These are phyloP conservation scores for Schwanniomyces pseudopolymorphus DNA, from an alignment of 805 yeast species.

Conservation along the genomic window DNA sequence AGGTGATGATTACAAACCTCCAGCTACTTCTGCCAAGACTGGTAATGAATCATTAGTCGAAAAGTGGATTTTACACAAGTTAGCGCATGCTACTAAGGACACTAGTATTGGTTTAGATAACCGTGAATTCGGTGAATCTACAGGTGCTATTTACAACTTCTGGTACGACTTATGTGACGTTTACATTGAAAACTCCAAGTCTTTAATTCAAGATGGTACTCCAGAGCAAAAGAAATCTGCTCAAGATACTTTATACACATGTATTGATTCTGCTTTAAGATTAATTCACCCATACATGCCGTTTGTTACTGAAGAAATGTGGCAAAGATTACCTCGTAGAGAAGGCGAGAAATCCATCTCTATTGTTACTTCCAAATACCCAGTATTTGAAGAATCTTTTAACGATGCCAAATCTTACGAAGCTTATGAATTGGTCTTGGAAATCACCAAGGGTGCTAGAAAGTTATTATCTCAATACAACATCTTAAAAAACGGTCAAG, in stretches of 20 bases:
- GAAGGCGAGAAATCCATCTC: slow-evolving; percentile 65
- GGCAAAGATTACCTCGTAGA: slow-evolving; percentile 97
- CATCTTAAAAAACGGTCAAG: slow-evolving; percentile 84
- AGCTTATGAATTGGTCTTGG: slow-evolving; percentile 82
- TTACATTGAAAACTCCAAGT: slow-evolving; percentile 95
- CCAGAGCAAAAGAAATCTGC: slow-evolving; percentile 84
- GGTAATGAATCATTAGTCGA: slow-evolving; percentile 91
- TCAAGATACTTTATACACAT: slow-evolving; percentile 88
- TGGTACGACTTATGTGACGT: slow-evolving; percentile 98
- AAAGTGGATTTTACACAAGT: slow-evolving; percentile 92
- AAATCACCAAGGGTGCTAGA: slow-evolving; percentile 86
- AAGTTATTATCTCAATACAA: slow-evolving; percentile 88
- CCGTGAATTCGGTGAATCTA: slow-evolving; percentile 87
- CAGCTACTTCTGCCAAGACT: slow-evolving; percentile 57
- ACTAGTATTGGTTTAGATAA: slow-evolving; percentile 69
- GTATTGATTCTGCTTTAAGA: slow-evolving; percentile 87
- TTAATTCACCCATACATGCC: slow-evolving; percentile 99
- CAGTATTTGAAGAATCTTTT: slow-evolving; percentile 59
- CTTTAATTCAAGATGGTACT: slow-evolving; percentile 87
- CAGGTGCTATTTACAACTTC: slow-evolving; percentile 85
- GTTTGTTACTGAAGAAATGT: slow-evolving; percentile 93
- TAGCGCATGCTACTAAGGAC: slow-evolving; percentile 64
- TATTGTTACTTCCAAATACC: slow-evolving; percentile 79
- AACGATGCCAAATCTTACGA: slow-evolving; percentile 63
- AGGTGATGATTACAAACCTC: slow-evolving; percentile 86